Conservation (phyloP, 192 early-diverging fungal species). For the Linnemannia elongata region DNA sequence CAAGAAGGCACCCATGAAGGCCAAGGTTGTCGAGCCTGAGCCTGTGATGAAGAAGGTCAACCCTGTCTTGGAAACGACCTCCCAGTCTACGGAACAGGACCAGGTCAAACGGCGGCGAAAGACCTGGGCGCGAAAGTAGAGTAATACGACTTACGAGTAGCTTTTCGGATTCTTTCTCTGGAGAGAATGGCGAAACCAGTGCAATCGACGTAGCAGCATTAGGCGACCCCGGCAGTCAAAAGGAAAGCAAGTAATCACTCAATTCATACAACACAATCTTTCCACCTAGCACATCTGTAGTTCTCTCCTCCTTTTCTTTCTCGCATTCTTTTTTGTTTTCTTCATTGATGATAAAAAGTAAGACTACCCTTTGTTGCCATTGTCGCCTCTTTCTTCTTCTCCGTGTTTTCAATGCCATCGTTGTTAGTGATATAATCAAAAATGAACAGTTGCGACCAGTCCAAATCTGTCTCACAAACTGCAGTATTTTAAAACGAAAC, state of each 20-base stretch:
- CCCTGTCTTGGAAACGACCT: constrained; percentile 6
- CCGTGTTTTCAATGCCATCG: neutral
- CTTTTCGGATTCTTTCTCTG: neutral
- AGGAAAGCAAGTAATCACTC: neutral
- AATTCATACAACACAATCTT: neutral
- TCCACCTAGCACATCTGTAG: neutral
- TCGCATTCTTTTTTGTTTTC: neutral
- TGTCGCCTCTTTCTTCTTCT: neutral
- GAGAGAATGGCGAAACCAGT: neutral
- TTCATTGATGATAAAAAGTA: neutral
- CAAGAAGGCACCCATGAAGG: constrained; percentile 3
- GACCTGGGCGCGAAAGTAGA: constrained; percentile 45
- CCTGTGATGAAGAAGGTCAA: constrained; percentile 24
- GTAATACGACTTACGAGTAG: neutral
- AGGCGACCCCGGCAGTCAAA: neutral
- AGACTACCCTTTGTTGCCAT: neutral
- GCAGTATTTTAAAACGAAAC: neutral
- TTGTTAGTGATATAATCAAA: neutral
- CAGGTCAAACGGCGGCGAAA: constrained; percentile 51
- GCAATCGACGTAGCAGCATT: neutral
- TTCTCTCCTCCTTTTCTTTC: neutral
- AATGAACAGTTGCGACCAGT: neutral
- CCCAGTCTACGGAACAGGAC: constrained; percentile 29
- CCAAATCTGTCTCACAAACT: neutral
- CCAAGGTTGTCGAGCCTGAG: constrained; percentile 2